Percentiles rank a stretch among this genome's conserved stretches.
Conservation (phyloP, 2,329 filamentous ascomycete genomes). For the Arachnopeziza araneosa region DNA sequence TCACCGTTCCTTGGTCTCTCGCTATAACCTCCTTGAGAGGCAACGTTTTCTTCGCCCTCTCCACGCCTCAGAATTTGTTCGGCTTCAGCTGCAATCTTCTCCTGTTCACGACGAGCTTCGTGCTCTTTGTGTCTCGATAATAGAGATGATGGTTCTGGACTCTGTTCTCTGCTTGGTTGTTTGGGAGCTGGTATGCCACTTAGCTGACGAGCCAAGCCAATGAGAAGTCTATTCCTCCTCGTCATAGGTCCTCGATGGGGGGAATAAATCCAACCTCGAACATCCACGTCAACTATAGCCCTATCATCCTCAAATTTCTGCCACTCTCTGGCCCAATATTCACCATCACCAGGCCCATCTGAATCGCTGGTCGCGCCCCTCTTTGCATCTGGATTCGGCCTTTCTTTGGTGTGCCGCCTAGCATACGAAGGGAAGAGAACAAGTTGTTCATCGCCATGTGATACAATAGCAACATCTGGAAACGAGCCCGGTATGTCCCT, state of each 20-base stretch:
- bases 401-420: slow-evolving; percentile 39
- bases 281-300: slow-evolving; percentile 87
- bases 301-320: slow-evolving; percentile 73
- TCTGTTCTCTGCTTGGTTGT: slow-evolving; percentile 24
- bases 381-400: slow-evolving; percentile 26
- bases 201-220: slow-evolving; percentile 80
- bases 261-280: slow-evolving; percentile 90
- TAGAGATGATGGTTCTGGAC: slow-evolving; percentile 25
- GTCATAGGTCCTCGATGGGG: slow-evolving; percentile 81
- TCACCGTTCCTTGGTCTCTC: slow-evolving; percentile 51
- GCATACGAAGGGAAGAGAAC: slow-evolving; percentile 93
- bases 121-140: slow-evolving; percentile 35
- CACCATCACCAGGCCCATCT: slow-evolving; percentile 51
- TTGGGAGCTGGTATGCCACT: slow-evolving; percentile 67
- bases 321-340: slow-evolving; percentile 77
- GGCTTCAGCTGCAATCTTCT: slow-evolving; percentile 68
- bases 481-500: slow-evolving; percentile 67
- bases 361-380: slow-evolving; percentile 33
- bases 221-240: slow-evolving; percentile 77
- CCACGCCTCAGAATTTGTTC: slow-evolving; percentile 70
- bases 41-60: slow-evolving; percentile 64
- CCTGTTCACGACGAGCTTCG: slow-evolving; percentile 49
- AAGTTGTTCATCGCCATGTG: slow-evolving; percentile 83
- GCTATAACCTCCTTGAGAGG: slow-evolving; percentile 67
- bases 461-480: slow-evolving; percentile 75